phyloP scores from a whole-genome alignment of 164 flowering plant species.

The Piper longum region DNA sequence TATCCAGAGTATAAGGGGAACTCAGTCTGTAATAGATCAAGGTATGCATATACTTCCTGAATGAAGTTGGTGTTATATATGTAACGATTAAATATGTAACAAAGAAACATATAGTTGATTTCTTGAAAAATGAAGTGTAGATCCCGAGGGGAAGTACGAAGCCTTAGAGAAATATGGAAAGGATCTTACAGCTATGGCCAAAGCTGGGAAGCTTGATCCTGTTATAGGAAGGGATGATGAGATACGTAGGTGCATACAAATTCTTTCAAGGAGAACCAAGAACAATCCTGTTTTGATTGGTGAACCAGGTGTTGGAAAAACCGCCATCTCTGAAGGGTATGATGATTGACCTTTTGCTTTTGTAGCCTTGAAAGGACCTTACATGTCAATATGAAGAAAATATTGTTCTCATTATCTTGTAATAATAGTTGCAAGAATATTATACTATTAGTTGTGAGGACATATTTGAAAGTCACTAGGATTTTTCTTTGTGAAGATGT shows the following conservation, averaged over 20 bases:
- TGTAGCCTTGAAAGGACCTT: not conserved
- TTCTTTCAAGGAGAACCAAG: slow-evolving; percentile 93
- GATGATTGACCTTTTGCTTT: not conserved
- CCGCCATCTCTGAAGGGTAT: slow-evolving; percentile 98
- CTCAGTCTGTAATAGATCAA: slow-evolving; percentile 85
- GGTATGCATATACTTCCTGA: slow-evolving; percentile 24
- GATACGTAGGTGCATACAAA: slow-evolving; percentile 93
- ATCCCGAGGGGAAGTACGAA: slow-evolving; percentile 95
- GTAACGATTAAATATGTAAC: not conserved
- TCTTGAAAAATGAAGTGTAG: slow-evolving; percentile 21
- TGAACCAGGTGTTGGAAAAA: slow-evolving; percentile 99
- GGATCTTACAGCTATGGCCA: slow-evolving; percentile 96
- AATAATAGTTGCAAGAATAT: not conserved
- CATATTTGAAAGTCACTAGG: not conserved
- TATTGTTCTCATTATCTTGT: not conserved
- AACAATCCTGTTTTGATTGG: slow-evolving; percentile 97
- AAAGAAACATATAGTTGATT: not conserved
- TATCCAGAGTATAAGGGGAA: slow-evolving; percentile 72
- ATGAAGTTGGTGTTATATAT: not conserved
- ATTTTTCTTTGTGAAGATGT: not conserved
- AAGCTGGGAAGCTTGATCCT: slow-evolving; percentile 84
- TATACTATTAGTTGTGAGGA: not conserved
- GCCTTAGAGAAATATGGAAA: slow-evolving; percentile 89
- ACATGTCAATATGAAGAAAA: not conserved
- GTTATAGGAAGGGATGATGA: slow-evolving; percentile 98